Base-by-base conservation (phyloP, 805 yeast genomes). In the Kluyveromyces lactis region DNA sequence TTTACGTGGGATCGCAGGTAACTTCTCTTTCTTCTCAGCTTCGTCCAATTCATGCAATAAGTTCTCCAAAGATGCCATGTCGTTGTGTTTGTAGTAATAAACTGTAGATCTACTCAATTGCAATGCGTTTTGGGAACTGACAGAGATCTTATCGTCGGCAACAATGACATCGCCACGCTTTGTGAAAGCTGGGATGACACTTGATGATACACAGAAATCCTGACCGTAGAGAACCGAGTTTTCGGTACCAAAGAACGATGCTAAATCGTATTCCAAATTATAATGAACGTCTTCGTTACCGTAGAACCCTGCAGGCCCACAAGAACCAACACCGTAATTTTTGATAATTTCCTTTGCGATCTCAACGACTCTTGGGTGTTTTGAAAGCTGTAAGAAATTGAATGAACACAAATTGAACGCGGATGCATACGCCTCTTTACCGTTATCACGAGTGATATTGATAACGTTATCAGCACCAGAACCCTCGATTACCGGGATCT, bases 291-390 rank as follows among this genome's bases (percentile, higher is more conserved):
- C 95, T 62, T 87, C 95, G 44, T 87, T 83, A 45, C 98, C 98
- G 60, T 89, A 92, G 54, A 92, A 92, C 41, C 95, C 95, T 31
- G 97, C 95, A 4, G 98, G 97, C 30, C 97, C 96, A 68, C 98
- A 92, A 1, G 97, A 90, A 47, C 98, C 98, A 38, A 92, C 97
- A 57, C 98, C 98, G 43, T 82, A 77, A 42, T 69, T 68, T 34
- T 68, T 67, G 44, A 92, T 77, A 17, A 77, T 69, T 23, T 66
- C 58, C 38, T 74, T 70, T 4, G 87, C 86, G 10, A 68, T 72
- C 16, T 67, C 59, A 38, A 66, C 66, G 29, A 86, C 67, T 12
- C 46, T 56, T 16, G 62, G 60, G 49, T 73, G 63, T 26, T 62
- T 61, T 36, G 80, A 73, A 56, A 86, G 64, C 50, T 78, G 73